phyloP scores from a whole-genome alignment of 352 stramenopile species.

The Phytophthora constricta region DNA sequence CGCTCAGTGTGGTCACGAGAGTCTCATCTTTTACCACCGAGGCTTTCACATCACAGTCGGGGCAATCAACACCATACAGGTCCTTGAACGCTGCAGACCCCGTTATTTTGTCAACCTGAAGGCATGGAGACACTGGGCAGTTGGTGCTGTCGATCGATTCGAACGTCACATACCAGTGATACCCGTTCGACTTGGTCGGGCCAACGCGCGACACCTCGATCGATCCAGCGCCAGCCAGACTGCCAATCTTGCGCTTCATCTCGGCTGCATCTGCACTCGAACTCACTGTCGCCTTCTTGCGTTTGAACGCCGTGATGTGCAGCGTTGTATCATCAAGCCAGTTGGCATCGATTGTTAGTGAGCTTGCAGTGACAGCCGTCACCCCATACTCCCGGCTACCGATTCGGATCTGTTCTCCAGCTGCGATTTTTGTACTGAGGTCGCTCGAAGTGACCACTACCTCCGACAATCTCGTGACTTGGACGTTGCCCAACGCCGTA shows the following conservation, averaged over 20 bases:
- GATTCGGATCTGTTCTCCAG: slow-evolving; percentile 68
- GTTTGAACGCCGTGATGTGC: slow-evolving; percentile 70
- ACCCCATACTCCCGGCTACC: slow-evolving; percentile 57
- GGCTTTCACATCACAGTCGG: slow-evolving; percentile 47
- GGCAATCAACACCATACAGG: slow-evolving; percentile 50
- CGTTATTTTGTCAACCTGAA: slow-evolving; percentile 60
- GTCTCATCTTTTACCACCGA: slow-evolving; percentile 50
- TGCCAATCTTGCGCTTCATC: slow-evolving; percentile 50
- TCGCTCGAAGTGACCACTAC: slow-evolving; percentile 53
- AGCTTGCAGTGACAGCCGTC: slow-evolving; percentile 26
- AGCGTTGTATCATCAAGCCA: slow-evolving; percentile 48
- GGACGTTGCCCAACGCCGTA: slow-evolving; percentile 70
- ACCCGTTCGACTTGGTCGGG: slow-evolving; percentile 61
- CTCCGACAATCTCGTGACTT: slow-evolving; percentile 42
- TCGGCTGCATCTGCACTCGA: slow-evolving; percentile 60
- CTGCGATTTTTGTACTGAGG: slow-evolving; percentile 42
- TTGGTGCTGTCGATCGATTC: slow-evolving; percentile 59
- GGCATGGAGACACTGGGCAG: slow-evolving; percentile 64
- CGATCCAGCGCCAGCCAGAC: slow-evolving; percentile 58
- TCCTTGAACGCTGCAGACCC: slow-evolving; percentile 43
- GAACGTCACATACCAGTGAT: slow-evolving; percentile 76
- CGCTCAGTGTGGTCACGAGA: slow-evolving; percentile 29
- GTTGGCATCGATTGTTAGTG: slow-evolving; percentile 47
- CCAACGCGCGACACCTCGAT: slow-evolving; percentile 66
- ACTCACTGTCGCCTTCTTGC: slow-evolving; percentile 70